Evolutionary conservation across 1,139 yeast species (phyloP).

Genomic region (Suhomyces atakaporum): DNA sequence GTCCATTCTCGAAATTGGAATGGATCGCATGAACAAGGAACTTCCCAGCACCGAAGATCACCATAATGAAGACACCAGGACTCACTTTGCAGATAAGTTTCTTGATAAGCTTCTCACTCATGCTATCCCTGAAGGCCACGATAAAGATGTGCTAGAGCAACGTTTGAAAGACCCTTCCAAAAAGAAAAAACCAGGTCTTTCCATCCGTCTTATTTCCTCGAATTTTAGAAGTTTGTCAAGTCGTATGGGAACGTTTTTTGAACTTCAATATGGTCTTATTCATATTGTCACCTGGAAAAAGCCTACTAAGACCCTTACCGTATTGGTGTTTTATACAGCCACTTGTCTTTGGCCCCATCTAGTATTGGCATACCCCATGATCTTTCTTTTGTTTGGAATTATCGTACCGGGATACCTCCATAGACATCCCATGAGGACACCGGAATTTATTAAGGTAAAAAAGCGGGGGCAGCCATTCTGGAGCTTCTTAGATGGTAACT

Average conservation of each 20-base stretch:
- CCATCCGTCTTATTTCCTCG: conserved; percentile 48
- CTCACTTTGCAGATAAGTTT: conserved; percentile 60
- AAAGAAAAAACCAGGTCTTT: conserved; percentile 48
- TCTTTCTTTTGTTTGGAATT: conserved; percentile 56
- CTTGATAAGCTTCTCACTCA: conserved; percentile 54
- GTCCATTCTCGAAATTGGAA: conserved; percentile 54
- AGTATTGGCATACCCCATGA: conserved; percentile 62
- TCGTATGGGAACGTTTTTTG: conserved; percentile 54
- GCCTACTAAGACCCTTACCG: conserved; percentile 58
- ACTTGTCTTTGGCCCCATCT: conserved; percentile 72
- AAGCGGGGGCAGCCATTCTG: conserved; percentile 59
- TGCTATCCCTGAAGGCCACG: conserved; percentile 51
- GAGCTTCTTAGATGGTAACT: conserved; percentile 49
- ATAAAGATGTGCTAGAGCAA: conserved; percentile 44
- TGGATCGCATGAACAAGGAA: conserved; percentile 36
- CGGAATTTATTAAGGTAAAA: conserved; percentile 45
- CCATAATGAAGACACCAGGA: conserved; percentile 14
- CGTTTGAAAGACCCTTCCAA: conserved; percentile 50
- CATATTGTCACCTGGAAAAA: conserved; percentile 63
- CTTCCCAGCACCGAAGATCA: conserved; percentile 1
- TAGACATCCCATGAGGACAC: conserved; percentile 64
- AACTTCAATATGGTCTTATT: conserved; percentile 55
- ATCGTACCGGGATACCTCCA: conserved; percentile 71
- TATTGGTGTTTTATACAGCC: conserved; percentile 55
- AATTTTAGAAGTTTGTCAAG: conserved; percentile 56